phyloP scores from a whole-genome alignment of 441 rosid genomes.

The Erodium texanum region DNA sequence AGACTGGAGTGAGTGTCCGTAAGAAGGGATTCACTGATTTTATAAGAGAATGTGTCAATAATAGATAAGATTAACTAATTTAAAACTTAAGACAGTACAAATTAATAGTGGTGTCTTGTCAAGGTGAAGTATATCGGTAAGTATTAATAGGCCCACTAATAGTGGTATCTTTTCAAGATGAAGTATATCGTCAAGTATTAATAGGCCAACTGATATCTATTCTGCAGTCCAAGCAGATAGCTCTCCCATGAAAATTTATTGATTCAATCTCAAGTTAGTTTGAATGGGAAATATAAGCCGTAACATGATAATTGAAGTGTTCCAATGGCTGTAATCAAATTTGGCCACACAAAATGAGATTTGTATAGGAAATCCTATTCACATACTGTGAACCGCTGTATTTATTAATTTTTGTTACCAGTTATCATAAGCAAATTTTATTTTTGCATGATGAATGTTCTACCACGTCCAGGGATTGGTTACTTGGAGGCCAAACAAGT shows the following conservation, averaged over 20 bases:
- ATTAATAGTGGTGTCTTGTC: conserved; percentile 2
- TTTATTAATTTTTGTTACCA: not conserved
- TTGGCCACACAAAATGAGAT: not conserved
- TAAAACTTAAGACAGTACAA: not conserved
- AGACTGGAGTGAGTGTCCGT: no score
- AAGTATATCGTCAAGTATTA: not conserved
- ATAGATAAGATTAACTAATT: not conserved
- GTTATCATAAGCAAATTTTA: not conserved
- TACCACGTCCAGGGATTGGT: conserved; percentile 49
- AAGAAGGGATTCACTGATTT: no score
- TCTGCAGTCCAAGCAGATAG: not conserved
- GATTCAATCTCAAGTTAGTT: no score
- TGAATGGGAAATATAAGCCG: no score
- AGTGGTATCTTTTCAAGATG: not conserved
- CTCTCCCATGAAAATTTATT: no score
- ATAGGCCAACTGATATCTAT: not conserved
- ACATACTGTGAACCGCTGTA: not conserved
- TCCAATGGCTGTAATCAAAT: not conserved
- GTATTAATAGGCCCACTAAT: conserved; percentile 1
- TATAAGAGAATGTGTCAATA: no score
- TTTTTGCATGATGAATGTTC: conserved; percentile 17
- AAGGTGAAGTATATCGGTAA: not conserved
- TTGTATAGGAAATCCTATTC: not conserved
- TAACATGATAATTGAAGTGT: not conserved
- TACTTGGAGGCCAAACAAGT: conserved; percentile 76